Evolutionary conservation across 2,329 filamentous ascomycete species (phyloP), one percentile per base, ranked within the genome.

Genomic region (Arthrobotrys iridis): DNA sequence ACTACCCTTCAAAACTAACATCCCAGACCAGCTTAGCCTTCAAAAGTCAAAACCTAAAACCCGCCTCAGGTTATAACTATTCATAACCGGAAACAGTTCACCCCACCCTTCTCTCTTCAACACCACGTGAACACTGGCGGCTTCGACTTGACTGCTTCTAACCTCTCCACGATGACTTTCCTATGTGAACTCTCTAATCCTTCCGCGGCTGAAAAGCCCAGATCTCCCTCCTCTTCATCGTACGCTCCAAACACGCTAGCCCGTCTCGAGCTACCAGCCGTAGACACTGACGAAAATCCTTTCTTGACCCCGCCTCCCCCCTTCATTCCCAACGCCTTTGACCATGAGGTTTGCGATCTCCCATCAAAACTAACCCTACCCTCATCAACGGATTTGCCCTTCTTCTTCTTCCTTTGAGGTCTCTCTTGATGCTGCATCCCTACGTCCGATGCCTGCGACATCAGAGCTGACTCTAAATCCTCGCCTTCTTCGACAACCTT

Each of bases 101-200:
- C n/a, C 48, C 24, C 68, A 57, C 59, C 35, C 18, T 6, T 15
- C 37, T 13, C 33, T 35, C 65, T 24, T 84, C n/a, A 98, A 85
- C 95, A 99, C 92, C 95, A 99, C 46, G 92, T 97, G 83, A 99
- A 99, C 30, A 99, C 93, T 1, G 95, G 95, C 81, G 96, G 96
- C 81, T 91, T 91, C 81, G 90, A 92, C 86, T 98, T 98, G 77
- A 99, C 95, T 74, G 94, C 91, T 85, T 99, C 95, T 71, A 99
- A 84, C 77, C 95, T 87, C 85, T 99, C 95, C 52, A 99, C 93
- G 85, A 99, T 98, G 52, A 99, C 95, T 83, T 95, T 96, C 79
- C 93, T 88, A 81, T 91, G 89, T 80, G 93, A 92, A 10, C 92
- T 92, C 82, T 98, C 95, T 88, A 96, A 93, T 24, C 93, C 95